Evolutionary conservation across 176 grass and related monocot species (phyloP), one percentile per base, ranked within the genome.

Genomic region (Melocanna baccifera): DNA sequence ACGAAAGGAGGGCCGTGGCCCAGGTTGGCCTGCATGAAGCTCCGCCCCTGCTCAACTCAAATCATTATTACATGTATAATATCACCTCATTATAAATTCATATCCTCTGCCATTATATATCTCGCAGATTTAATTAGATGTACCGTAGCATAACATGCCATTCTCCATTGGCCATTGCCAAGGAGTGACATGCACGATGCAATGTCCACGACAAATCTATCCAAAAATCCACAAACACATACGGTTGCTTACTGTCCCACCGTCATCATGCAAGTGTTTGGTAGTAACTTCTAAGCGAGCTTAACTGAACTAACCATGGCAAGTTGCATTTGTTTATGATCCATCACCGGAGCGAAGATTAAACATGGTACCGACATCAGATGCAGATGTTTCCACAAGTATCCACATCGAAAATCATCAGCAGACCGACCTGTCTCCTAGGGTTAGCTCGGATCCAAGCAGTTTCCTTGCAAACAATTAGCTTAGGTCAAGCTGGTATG

Each of bases 341-440:
- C 79, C 64, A 58, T 69, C 52, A 61, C 50, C 64, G 75, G 71
- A 62, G 62, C 71, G n/a, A 16, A 22, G 78, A 75, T 83, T 83
- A 83, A 83, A 77, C 86, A 87, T 48, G 15, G 64, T 80, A 70
- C 75, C 80, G 80, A 87, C 89, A 87, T 80, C 85, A 53, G 68
- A 91, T 84, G 85, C 80, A 79, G 89, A 84, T 91, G 89, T 87
- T 80, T 79, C 89, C 53, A 43, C 73, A 69, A 66, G 84, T 28
- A 90, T 83, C 73, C 84, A 67, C 89, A 79, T 62, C 80, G 23
- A 79, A 74, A 74, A 90, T 84, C 73, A 58, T 58, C 25, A 2
- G 59, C 58, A 71, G 41, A 72, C 42, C 76, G 75, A 29, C 14
- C 51, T 87, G 67, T 84, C 84, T 74, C 84, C 84, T 29, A 22